Evolutionary conservation across 2,329 filamentous ascomycete species (phyloP).

Genomic region (Pestalotiopsis sp.): DNA sequence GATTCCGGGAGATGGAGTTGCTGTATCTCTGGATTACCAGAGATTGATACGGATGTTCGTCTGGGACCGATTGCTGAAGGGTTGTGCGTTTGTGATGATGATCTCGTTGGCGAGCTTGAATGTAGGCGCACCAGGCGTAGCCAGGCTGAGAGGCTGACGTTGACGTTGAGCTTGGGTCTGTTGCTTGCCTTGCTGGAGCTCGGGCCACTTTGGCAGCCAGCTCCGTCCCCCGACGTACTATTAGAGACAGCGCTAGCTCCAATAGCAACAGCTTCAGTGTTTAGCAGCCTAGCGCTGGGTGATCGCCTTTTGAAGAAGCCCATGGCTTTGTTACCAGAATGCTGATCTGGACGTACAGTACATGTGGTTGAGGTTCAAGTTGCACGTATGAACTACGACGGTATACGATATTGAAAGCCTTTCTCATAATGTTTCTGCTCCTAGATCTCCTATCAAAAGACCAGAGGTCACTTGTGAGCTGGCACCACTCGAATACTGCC

Average conservation of each 20-base stretch:
- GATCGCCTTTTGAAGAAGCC: not conserved
- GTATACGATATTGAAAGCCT: not conserved
- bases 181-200: constrained; percentile 9
- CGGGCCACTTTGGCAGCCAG: constrained; percentile 3
- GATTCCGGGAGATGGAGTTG: not conserved
- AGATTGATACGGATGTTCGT: not conserved
- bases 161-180: constrained; percentile 16
- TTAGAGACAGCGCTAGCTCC: not conserved
- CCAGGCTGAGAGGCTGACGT: constrained; percentile 45
- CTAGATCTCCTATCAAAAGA: not conserved
- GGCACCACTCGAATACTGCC: not conserved
- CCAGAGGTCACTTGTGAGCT: constrained; percentile 1
- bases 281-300: not conserved
- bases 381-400: not conserved
- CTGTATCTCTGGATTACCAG: not conserved
- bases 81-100: constrained; percentile 9
- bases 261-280: not conserved
- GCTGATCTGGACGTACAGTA: not conserved
- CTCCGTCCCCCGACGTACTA: not conserved
- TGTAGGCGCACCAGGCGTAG: constrained; percentile 21
- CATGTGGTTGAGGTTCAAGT: not conserved
- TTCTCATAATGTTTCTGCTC: not conserved
- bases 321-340: not conserved
- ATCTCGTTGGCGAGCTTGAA: constrained; percentile 14
- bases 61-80: constrained; percentile 7